Evolutionary conservation across 2,329 filamentous ascomycete genomes (phyloP), one percentile per base, ranked within the genome.

Genomic region (Fusarium piperis): DNA sequence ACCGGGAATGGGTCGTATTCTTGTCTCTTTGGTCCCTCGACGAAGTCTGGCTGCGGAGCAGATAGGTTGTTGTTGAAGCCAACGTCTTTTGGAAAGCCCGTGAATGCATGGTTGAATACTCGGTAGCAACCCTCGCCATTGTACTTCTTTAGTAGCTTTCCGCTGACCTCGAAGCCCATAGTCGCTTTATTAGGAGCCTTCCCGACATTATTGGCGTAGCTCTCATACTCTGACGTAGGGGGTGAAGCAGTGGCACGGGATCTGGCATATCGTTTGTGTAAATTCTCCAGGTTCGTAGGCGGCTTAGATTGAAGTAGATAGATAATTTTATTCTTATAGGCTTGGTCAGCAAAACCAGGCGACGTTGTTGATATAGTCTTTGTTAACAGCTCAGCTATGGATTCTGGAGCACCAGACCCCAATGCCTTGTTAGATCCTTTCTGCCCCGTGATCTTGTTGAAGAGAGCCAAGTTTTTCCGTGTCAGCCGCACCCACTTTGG

Each of bases 41-140:
- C 56, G 44, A 73, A 76, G 66, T 78, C 76, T 39, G 78, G 76
- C 48, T 77, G 72, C 35, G 76, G 66, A 38, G 74, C 65, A 26
- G 75, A 76, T 6, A 79, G 65, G 26, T 66, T 65, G 51, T 75
- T 68, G 38, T 79, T 79, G 53, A 79, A 78, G 11, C 76, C 72
- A 44, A 77, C 59, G 39, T 76, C 65, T 28, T 69, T 70, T 26
- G 76, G 74, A 23, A 79, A 72, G 39, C 20, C 55, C 5, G 53
- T 73, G 20, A 76, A 75, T 30, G 60, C 30, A 30, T 61, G 65
- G 57, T 66, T 65, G 15, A 67, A 64, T 2, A 18, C 52, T 23
- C 18, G 12, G 26, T 56, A 7, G 18, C 71, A 75, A 20, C 39
- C 65, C 8, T 33, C 8, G 6, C 8, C 4, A 35, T n/a, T n/a